A percentile compares a stretch with the other conserved stretches of the same genome.
These are phyloP conservation scores for Podospora bellae-mahoneyi DNA, from an alignment of 495 filamentous ascomycete species.

Conservation along the genomic window DNA sequence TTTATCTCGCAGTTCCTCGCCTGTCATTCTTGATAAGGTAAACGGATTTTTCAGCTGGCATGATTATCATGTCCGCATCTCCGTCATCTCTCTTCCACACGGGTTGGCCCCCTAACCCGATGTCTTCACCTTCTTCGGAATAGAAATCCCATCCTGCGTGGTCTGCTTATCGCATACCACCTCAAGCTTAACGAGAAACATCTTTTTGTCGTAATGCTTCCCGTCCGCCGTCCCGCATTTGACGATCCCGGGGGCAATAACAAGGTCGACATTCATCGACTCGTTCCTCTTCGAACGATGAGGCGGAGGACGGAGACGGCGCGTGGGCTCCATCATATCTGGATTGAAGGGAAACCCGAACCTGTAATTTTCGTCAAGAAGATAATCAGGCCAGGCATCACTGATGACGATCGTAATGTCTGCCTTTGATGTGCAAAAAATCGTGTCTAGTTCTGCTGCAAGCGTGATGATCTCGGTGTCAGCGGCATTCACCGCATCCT, in stretches of 20 bases:
- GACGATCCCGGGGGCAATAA: slow-evolving; percentile 15
- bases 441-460: neutral
- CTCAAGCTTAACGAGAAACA: slow-evolving; percentile 18
- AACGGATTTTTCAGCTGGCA: no score
- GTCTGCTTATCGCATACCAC: slow-evolving; percentile 3
- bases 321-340: slow-evolving; percentile 11
- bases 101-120: no score
- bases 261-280: slow-evolving; percentile 17
- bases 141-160: no score
- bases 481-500: no score
- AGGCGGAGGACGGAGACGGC: slow-evolving; percentile 12
- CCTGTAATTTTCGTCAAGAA: neutral
- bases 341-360: neutral
- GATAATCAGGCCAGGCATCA: no score
- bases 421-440: neutral
- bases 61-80: no score
- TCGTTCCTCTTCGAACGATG: neutral
- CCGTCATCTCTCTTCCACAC: no score
- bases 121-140: no score
- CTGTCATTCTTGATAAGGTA: no score
- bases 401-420: slow-evolving; percentile 3
- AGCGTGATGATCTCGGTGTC: no score
- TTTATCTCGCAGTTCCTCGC: no score
- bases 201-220: slow-evolving; percentile 7
- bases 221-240: slow-evolving; percentile 20